Evolutionary conservation across 352 stramenopile species (phyloP), one percentile per base, ranked within the genome.

Genomic region (Phytopythium aichiense): DNA sequence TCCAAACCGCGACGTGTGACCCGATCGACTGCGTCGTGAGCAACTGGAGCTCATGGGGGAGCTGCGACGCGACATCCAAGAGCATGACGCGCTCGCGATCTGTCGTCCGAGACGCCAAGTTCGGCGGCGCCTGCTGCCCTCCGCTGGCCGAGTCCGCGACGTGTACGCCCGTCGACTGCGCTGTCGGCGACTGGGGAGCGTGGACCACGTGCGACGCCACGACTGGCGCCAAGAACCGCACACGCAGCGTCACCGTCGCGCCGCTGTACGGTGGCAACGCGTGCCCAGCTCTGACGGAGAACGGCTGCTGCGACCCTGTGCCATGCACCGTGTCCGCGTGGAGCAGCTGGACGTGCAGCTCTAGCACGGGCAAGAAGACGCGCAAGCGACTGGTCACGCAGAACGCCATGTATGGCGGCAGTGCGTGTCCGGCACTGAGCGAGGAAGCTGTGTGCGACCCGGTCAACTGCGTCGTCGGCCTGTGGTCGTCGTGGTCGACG

Each of bases 11-110:
- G 0, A 71, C 64, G 33, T 91, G 81, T 48, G 79, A 88, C 28
- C 67, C 75, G 0, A 65, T 91, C n/a, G 68, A 87, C 63, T 91
- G 79, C 49, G 64, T 65, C 0, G 61, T 87, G 20, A 82, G 70
- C 35, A 70, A 67, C 33, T 91, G 69, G 68, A 74, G 63, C 9
- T 30, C 48, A 0, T 90, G 63, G 58, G 58, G 64, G 5, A 45
- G 48, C 2, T 87, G 77, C 53, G 64, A 89, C 33, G 11, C 60
- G 0, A 64, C 45, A 0, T 74, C 64, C 0, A 69, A 68, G 0
- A 66, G 46, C 18, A 87, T 81, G 60, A 69, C 57, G 11, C 72
- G 74, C 11, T 65, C 66, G n/a, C 76, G 76, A 18, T 52, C 76
- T 2, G 62, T 79, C 13, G 59, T 84, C 5, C 67, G 73, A 38